These are phyloP conservation scores for Pichia deserticola DNA, from an alignment of 805 yeast species.

Conservation along the genomic window DNA sequence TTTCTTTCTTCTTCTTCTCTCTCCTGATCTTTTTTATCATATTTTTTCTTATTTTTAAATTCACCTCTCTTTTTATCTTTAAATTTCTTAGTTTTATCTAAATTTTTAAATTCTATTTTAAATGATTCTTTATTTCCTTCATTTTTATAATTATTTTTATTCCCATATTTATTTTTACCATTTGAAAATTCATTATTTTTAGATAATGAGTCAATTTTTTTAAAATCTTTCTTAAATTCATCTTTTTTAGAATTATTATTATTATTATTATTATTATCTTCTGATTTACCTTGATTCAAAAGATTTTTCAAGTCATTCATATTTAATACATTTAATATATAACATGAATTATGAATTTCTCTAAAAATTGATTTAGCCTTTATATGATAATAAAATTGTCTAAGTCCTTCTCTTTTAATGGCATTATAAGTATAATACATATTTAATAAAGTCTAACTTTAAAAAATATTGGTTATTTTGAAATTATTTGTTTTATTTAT, in stretches of 20 bases:
- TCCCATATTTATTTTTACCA: background rate
- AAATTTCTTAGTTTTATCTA: too few species aligned
- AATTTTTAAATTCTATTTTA: background rate
- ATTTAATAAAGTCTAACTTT: too few species aligned
- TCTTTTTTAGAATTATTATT: background rate
- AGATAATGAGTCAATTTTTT: background rate
- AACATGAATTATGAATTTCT: background rate
- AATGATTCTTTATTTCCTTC: background rate
- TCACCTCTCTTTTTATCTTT: too few species aligned
- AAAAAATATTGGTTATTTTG: too few species aligned
- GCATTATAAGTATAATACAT: too few species aligned
- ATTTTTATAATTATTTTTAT: background rate
- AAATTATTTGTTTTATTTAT: too few species aligned
- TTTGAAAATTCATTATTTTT: background rate
- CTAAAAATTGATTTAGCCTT: background rate
- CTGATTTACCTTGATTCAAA: background rate
- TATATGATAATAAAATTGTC: too few species aligned
- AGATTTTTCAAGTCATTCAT: conserved; percentile 2
- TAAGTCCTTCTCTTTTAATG: too few species aligned
- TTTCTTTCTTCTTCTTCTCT: background rate
- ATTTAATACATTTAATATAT: background rate
- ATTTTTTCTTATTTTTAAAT: too few species aligned
- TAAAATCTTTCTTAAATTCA: background rate
- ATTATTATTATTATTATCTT: background rate
- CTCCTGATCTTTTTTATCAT: too few species aligned